Conservation (phyloP, 2,329 filamentous ascomycete genomes). For the Penicillium vulpinum region DNA sequence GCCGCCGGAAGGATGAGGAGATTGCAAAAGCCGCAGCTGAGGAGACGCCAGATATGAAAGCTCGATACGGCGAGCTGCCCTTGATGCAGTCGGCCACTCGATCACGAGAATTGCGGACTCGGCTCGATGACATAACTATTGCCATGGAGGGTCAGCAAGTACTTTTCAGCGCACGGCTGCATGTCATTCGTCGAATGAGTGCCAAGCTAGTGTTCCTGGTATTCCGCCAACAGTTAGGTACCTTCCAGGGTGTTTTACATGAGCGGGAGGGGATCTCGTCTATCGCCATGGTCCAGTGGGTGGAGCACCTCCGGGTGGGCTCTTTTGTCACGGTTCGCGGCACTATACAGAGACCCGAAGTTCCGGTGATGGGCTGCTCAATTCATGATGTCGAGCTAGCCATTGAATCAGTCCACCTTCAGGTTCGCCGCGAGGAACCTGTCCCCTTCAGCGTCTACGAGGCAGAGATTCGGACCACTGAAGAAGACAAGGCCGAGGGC, state of each 20-base stretch:
- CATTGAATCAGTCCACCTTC: conserved; percentile 65
- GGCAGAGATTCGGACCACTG: conserved; percentile 61
- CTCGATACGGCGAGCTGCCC: conserved; percentile 59
- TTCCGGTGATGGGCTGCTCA: conserved; percentile 72
- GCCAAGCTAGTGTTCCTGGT: conserved; percentile 81
- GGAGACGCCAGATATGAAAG: conserved; percentile 60
- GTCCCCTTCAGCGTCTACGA: conserved; percentile 71
- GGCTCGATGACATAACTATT: conserved; percentile 54
- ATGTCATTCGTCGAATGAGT: conserved; percentile 79
- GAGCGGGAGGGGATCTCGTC: conserved; percentile 62
- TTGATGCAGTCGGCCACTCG: conserved; percentile 59
- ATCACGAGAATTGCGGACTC: conserved; percentile 49
- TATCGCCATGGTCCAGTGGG: conserved; percentile 80
- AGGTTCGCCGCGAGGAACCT: conserved; percentile 61
- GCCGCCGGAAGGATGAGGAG: conserved; percentile 46
- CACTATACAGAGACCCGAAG: conserved; percentile 69
- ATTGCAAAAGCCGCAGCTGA: conserved; percentile 49
- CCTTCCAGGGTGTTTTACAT: conserved; percentile 79
- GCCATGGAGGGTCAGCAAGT: conserved; percentile 61
- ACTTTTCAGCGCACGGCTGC: conserved; percentile 69
- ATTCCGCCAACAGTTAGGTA: conserved; percentile 78
- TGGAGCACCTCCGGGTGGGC: conserved; percentile 76
- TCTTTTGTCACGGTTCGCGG: conserved; percentile 76
- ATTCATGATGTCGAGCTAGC: conserved; percentile 75
- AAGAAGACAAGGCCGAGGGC: conserved; percentile 57